These are phyloP conservation scores for Cladosporium phlei DNA, from an alignment of 2,329 filamentous ascomycete species.

Conservation along the genomic window DNA sequence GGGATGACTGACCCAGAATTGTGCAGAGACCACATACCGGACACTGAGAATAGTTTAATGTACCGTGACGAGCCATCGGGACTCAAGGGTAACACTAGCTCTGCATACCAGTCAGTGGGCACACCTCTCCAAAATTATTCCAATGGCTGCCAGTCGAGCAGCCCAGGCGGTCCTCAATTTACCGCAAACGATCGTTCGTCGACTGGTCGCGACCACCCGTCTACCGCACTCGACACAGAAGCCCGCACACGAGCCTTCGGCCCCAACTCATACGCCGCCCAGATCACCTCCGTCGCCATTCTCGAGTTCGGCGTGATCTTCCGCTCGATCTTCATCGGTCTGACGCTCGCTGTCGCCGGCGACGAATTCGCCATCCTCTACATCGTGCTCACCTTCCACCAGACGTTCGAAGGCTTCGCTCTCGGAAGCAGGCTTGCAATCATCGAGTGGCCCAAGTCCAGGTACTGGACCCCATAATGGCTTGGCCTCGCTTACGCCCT, in stretches of 20 bases:
- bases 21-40: background rate
- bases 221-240: too few relatives aligned
- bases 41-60: background rate
- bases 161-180: background rate
- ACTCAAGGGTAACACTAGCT: conserved; percentile 13
- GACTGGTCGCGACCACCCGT: background rate
- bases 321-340: conserved; percentile 70
- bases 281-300: conserved; percentile 83
- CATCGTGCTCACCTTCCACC: conserved; percentile 73
- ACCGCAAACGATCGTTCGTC: background rate
- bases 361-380: conserved; percentile 57
- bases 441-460: conserved; percentile 65
- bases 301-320: conserved; percentile 86
- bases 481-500: conserved; percentile 68
- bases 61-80: conserved; percentile 9
- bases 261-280: too few relatives aligned
- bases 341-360: conserved; percentile 65
- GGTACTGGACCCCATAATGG: conserved; percentile 66
- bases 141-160: conserved; percentile 16
- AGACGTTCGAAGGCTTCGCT: conserved; percentile 88
- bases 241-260: too few relatives aligned
- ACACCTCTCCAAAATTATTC: conserved; percentile 13
- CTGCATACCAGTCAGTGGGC: conserved; percentile 1
- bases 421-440: conserved; percentile 75
- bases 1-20: too few relatives aligned